Base-by-base conservation (phyloP, 2,329 filamentous ascomycete genomes). In the Colletotrichum sublineola region DNA sequence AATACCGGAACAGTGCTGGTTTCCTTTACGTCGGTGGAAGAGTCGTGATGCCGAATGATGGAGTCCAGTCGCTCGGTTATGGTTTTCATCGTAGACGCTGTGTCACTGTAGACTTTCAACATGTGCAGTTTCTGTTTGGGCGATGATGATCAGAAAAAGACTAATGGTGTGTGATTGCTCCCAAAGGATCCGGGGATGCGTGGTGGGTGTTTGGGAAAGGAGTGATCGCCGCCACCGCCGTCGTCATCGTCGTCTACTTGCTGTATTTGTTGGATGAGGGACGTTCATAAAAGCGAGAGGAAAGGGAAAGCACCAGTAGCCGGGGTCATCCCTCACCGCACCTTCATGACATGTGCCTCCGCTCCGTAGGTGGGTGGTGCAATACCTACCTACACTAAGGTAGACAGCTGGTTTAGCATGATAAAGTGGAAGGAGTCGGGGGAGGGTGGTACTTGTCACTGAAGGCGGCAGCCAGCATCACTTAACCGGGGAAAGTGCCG, bases 341-440 rank as follows among this genome's bases (percentile, higher is more conserved):
- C 60, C 44, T 63, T 44, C n/a, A 9, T 29, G 60, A 20, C 60
- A 63, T 63, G 60, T 63, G 60, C 33, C 5, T 31, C 3, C 48
- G 24, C 5, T 31, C 3, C 48, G 24, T 52, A 8, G 6, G 14
- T 24, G 24, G 20, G 4, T 29, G 18, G 38, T 42, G 2, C 15
- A 42, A 2, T 15, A 46, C 18, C 18, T 20, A 44, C 15, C 1
- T 2, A 44, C 6, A 4, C 4, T 36, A 36, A 15, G 14, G 40
- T 4, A 42, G 14, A 15, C 5, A 46, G 18, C 3, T 11, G n/a
- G 44, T n/a, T 8, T 2, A 12, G 9, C 4, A 48, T 1, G 20
- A 24, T 2, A 33, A 2, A 2, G 50, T 20, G 50, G 29, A 53
- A 53, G 29, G 50, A 31, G 15, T 15, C 14, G 7, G 14, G 50